These are phyloP conservation scores for Aspergillus proliferans DNA, from an alignment of 2,329 filamentous ascomycete species.

Conservation along the genomic window DNA sequence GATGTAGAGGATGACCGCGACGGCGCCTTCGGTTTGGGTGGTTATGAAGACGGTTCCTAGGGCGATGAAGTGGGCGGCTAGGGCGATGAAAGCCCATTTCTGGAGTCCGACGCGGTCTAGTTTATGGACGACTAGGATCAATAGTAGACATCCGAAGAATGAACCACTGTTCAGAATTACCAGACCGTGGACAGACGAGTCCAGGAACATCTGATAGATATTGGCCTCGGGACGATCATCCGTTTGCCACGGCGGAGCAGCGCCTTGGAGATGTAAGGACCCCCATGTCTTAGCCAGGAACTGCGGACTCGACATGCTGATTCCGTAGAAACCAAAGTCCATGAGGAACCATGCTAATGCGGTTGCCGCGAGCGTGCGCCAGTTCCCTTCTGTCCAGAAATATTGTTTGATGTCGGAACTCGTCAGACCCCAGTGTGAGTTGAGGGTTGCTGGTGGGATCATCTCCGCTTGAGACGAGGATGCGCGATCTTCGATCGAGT, in stretches of 20 bases:
- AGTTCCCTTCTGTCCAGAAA: slow-evolving; percentile 40
- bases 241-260: slow-evolving; percentile 32
- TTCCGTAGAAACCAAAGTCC: slow-evolving; percentile 54
- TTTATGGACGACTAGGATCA: slow-evolving; percentile 35
- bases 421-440: slow-evolving; percentile 37
- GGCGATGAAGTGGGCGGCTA: slow-evolving; percentile 39
- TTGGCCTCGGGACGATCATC: slow-evolving; percentile 35
- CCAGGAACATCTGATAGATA: slow-evolving; percentile 34
- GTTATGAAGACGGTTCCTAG: slow-evolving; percentile 39
- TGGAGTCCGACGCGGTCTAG: slow-evolving; percentile 39
- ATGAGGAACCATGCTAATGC: slow-evolving; percentile 50
- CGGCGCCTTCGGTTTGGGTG: slow-evolving; percentile 28
- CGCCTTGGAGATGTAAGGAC: slow-evolving; percentile 19
- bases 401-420: slow-evolving; percentile 34
- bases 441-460: slow-evolving; percentile 32
- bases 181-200: slow-evolving; percentile 34
- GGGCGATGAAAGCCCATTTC: slow-evolving; percentile 39
- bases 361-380: slow-evolving; percentile 40
- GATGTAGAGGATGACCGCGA: slow-evolving; percentile 38
- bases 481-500: slow-evolving; percentile 17
- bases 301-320: slow-evolving; percentile 43
- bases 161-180: slow-evolving; percentile 39
- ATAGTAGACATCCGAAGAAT: slow-evolving; percentile 36
- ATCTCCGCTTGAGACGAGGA: slow-evolving; percentile 17
- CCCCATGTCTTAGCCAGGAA: slow-evolving; percentile 39